Evolutionary conservation across 768 basidiomycete genomes (phyloP), one percentile per base, ranked within the genome.

Genomic region (Hemileccinum rubropunctum): DNA sequence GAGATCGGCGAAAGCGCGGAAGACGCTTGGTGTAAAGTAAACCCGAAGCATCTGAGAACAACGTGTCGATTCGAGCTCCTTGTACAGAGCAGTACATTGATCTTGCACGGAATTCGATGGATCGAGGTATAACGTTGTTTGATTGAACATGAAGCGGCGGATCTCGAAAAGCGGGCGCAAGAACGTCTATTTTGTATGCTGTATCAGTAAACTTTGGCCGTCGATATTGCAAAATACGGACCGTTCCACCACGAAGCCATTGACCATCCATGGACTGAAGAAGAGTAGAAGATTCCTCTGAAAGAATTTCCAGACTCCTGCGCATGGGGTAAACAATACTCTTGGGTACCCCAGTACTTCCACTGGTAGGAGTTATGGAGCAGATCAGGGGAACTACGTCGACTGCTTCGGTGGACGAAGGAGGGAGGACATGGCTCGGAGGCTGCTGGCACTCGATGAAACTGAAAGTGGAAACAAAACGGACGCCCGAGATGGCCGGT

Each of bases 131-230:
- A 66, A 23, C 3, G 63, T 66, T 4, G 65, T 66, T 11, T 62
- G 63, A 42, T 67, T 66, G 53, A 67, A 66, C 64, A 66, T 66
- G 48, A 66, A 66, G 7, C 62, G 64, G 38, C 64, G 60, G 17
- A 64, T 65, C 47, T 66, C 64, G 30, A 66, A 66, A 14, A 66
- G 58, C 1, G 64, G 65, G 35, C 65, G 63, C 49, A 67, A 45
- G 47, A 66, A 66, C 3, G 64, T 66, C 64, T 65, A 26, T 46
- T 38, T 23, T 3, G 9, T 18, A 12, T 30, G 28, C 9, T 12
- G 27, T 2, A 6, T 60, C 20, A 59, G 38, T 13, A 26, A 10
- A n/a, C 10, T 32, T 32, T 6, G 2, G 9, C 20, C 0, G n/a
- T 11, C 4, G n/a, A 27, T 21, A 27, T 6, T 4, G 13, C 36